These are phyloP conservation scores for Rhizopus arrhizus DNA, from an alignment of 371 early-diverging fungal genomes.

Conservation along the genomic window DNA sequence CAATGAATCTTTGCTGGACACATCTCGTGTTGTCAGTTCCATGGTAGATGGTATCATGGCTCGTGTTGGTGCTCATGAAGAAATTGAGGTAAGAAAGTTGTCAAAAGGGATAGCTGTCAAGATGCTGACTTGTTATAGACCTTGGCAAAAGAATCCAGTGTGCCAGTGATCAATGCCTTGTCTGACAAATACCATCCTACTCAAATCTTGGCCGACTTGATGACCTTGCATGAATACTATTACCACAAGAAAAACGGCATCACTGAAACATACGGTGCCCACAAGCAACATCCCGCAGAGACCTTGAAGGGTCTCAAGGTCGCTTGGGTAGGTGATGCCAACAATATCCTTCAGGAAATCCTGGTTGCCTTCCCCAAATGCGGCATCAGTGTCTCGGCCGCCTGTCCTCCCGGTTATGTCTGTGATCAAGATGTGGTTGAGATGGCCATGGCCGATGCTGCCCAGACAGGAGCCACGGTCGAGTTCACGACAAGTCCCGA, in stretches of 20 bases:
- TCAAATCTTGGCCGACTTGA: constrained; percentile 92
- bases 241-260: constrained; percentile 36
- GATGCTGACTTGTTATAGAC: constrained; percentile 36
- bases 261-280: constrained; percentile 46
- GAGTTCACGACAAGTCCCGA: constrained; percentile 68
- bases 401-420: constrained; percentile 83
- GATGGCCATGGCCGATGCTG: constrained; percentile 58
- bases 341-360: constrained; percentile 92
- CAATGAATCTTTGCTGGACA: constrained; percentile 89
- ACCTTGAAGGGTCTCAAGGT: constrained; percentile 71
- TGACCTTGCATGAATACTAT: constrained; percentile 86
- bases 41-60: constrained; percentile 96
- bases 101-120: not conserved
- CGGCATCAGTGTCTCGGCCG: constrained; percentile 80
- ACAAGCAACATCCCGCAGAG: constrained; percentile 52
- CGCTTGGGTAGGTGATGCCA: constrained; percentile 97
- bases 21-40: constrained; percentile 84
- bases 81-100: constrained; percentile 70
- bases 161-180: constrained; percentile 94
- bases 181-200: constrained; percentile 94
- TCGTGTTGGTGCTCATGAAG: constrained; percentile 84
- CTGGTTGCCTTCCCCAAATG: constrained; percentile 86
- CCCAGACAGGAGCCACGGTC: constrained; percentile 56
- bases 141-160: constrained; percentile 82
- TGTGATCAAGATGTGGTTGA: constrained; percentile 71